Evolutionary conservation across 805 yeast species (phyloP), one percentile per base, ranked within the genome.

Genomic region (Soucietia sequanensis): DNA sequence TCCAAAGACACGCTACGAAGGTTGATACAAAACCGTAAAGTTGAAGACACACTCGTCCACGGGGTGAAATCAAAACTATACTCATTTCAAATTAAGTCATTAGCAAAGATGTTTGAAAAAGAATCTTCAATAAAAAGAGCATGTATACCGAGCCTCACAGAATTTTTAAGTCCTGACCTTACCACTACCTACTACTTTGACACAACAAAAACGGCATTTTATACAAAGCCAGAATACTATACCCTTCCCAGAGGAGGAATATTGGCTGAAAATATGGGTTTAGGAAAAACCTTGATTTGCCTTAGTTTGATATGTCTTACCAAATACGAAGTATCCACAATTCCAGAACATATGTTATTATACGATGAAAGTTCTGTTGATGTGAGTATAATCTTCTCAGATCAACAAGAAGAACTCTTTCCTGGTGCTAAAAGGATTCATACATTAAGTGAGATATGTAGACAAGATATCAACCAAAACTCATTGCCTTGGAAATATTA

Each of bases 261-360:
- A 4, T 52, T 79, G 11, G 84, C 84, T 1, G 85, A 79, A 38
- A 78, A 78, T 66, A 79, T 79, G 84, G 85, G 85, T 1, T 58
- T 78, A 25, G 85, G 85, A 0, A 79, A 79, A 48, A 79, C 85
- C 0, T 66, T 78, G 31, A 78, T 79, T 4, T 77, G 82, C 44
- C 54, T 80, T 18, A 75, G 80, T 3, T 57, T 79, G 31, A 67
- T 82, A 0, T 73, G 82, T 42, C 46, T 72, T 6, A 72, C 88
- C 0, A 77, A 72, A 42, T 58, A 54, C 45, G 83, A 81, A 31
- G 48, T 70, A 2, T 67, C 84, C 1, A 54, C 55, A 23, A 60
- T 67, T 2, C 82, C 83, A 0, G 42, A 42, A 3, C 58, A 59
- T 32, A 24, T 52, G 21, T 37, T 58, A 5, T 39, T 55, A 6